These are phyloP conservation scores for Solanum ossicruentum DNA, from an alignment of 257 asterid species.

Conservation along the genomic window DNA sequence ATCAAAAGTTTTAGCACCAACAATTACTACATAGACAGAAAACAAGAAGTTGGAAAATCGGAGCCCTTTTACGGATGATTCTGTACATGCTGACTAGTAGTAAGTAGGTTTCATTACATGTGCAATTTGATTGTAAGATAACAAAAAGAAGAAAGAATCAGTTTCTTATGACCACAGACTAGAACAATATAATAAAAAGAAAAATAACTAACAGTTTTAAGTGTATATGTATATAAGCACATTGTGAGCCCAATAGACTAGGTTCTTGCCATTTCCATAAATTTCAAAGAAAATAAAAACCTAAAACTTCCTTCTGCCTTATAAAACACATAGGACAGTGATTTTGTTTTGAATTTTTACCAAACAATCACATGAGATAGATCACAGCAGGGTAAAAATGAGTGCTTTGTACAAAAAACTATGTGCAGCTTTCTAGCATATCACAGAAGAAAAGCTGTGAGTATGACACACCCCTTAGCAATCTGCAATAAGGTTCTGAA, in stretches of 20 bases:
- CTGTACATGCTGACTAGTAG: neutral
- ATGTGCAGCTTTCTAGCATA: neutral
- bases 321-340: neutral
- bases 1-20: slow-evolving; percentile 47
- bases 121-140: neutral
- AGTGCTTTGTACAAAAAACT: slow-evolving; percentile 3
- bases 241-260: neutral
- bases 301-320: neutral
- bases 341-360: neutral
- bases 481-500: neutral
- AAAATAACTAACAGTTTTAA: neutral
- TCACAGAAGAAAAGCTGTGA: neutral
- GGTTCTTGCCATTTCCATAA: neutral
- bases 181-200: neutral
- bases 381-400: neutral
- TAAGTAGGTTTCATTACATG: neutral
- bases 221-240: neutral
- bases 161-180: neutral
- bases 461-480: neutral
- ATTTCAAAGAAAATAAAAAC: neutral
- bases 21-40: slow-evolving; percentile 47
- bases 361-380: neutral
- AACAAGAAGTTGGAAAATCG: neutral
- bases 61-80: neutral
- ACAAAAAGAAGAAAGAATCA: neutral